Evolutionary conservation across 2,329 filamentous ascomycete species (phyloP), one percentile per base, ranked within the genome.

Genomic region (Trichophaea hybrida): DNA sequence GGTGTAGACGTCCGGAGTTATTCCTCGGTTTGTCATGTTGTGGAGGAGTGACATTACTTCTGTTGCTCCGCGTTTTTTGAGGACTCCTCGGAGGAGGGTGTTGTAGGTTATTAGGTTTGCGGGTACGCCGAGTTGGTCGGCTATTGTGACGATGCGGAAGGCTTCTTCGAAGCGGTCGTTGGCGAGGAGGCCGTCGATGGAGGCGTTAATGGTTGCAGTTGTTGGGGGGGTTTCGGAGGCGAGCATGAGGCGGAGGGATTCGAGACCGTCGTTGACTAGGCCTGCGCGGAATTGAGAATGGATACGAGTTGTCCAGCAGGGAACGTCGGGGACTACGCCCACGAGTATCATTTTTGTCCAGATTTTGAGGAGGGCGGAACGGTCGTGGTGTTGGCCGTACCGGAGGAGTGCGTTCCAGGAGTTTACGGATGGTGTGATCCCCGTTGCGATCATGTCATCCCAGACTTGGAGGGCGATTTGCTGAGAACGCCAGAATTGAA

Each of bases 381-480:
- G 65, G 66, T 88, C 82, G 57, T 76, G 75, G 54, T 80, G 76
- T 54, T 75, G 76, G 68, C 78, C 79, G 1, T 86, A 86, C 59
- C 80, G 76, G 65, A 93, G 79, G 78, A 93, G 85, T 48, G 80
- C 74, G 43, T 82, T 84, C 79, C 85, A 93, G 0, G 86, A 84
- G 65, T 74, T 77, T 58, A 84, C 67, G 5, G 77, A 82, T 12
- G 86, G 83, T 59, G 73, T 70, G 34, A 84, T 69, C 1, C 78
- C 80, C 55, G 78, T 71, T 48, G 72, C 69, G 12, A 77, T 68
- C 76, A 81, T 79, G 60, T 75, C 70, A 59, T 80, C 79, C 80
- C 80, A 82, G 2, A 80, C 73, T 33, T 76, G 72, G n/a, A 80
- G 73, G 0, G 78, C 76, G 8, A 71, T 68, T 35, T 73, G 66